Evolutionary conservation across 2,329 filamentous ascomycete species (phyloP).

Genomic region (Aspergillus brasiliensis): DNA sequence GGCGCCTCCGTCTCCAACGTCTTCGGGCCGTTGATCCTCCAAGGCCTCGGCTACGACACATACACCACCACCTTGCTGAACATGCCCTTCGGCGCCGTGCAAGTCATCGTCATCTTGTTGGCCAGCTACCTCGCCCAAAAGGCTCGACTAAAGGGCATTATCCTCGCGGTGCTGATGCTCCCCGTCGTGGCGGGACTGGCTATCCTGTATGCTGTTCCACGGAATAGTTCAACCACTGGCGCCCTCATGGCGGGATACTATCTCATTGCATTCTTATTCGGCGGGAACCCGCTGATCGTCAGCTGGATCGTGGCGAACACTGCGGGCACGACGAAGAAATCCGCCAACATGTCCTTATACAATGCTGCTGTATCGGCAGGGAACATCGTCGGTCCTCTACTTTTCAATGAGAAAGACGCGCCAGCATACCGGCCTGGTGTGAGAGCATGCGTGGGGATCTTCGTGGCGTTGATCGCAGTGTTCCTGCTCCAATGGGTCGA

Average conservation of each 20-base stretch:
- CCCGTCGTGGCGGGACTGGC: conserved; percentile 62
- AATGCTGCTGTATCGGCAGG: conserved; percentile 64
- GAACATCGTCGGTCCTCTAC: conserved; percentile 67
- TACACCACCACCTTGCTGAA: conserved; percentile 63
- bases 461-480: conserved; percentile 54
- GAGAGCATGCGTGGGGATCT: conserved; percentile 50
- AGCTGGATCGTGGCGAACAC: conserved; percentile 72
- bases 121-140: conserved; percentile 61
- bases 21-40: conserved; percentile 66
- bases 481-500: conserved; percentile 58
- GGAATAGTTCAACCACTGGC: conserved; percentile 44
- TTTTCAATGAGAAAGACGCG: conserved; percentile 61
- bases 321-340: conserved; percentile 68
- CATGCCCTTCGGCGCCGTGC: conserved; percentile 67
- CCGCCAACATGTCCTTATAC: conserved; percentile 64
- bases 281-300: conserved; percentile 66
- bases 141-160: conserved; percentile 58
- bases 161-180: conserved; percentile 57
- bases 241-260: conserved; percentile 64
- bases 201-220: conserved; percentile 59
- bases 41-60: conserved; percentile 62
- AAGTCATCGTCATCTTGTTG: conserved; percentile 61
- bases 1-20: conserved; percentile 65
- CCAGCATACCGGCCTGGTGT: conserved; percentile 63
- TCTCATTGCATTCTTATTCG: conserved; percentile 66